Evolutionary conservation across 805 yeast species (phyloP).

Genomic region (Ogataea saltuana): DNA sequence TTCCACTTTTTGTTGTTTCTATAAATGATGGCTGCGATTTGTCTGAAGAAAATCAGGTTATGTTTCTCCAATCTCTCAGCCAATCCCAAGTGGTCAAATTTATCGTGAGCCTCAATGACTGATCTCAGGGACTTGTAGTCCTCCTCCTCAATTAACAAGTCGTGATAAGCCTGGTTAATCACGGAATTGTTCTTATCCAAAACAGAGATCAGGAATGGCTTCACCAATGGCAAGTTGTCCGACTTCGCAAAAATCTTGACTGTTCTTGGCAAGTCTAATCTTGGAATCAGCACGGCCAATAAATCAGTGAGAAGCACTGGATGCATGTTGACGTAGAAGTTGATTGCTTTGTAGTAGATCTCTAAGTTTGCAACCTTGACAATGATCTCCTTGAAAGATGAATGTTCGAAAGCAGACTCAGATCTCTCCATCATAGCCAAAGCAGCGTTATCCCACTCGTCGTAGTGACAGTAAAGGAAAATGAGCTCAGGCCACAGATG

Average conservation of each 20-base stretch:
- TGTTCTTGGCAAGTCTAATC: conserved; percentile 91
- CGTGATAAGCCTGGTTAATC: conserved; percentile 95
- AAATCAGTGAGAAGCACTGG: conserved; percentile 89
- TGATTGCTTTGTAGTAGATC: conserved; percentile 95
- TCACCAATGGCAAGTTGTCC: conserved; percentile 93
- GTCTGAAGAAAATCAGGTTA: conserved; percentile 88
- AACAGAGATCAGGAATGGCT: conserved; percentile 91
- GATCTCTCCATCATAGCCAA: conserved; percentile 94
- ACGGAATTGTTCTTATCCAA: conserved; percentile 86
- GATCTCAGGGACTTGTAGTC: conserved; percentile 88
- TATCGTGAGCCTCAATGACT: conserved; percentile 85
- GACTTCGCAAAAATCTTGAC: conserved; percentile 93
- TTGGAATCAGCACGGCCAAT: conserved; percentile 78
- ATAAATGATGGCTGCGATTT: conserved; percentile 91
- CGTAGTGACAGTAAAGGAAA: conserved; percentile 96
- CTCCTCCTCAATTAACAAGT: conserved; percentile 91
- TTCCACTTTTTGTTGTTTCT: conserved; percentile 92
- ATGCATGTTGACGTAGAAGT: conserved; percentile 88
- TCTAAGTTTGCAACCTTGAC: conserved; percentile 95
- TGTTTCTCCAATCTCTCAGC: conserved; percentile 94
- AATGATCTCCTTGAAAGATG: conserved; percentile 89
- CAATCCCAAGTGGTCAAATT: conserved; percentile 88
- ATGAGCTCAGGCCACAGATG: conserved; percentile 96
- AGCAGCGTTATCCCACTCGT: conserved; percentile 99
- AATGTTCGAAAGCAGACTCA: conserved; percentile 89